phyloP scores from a whole-genome alignment of 208 protist genomes.

The Wallacemonas collosoma region DNA sequence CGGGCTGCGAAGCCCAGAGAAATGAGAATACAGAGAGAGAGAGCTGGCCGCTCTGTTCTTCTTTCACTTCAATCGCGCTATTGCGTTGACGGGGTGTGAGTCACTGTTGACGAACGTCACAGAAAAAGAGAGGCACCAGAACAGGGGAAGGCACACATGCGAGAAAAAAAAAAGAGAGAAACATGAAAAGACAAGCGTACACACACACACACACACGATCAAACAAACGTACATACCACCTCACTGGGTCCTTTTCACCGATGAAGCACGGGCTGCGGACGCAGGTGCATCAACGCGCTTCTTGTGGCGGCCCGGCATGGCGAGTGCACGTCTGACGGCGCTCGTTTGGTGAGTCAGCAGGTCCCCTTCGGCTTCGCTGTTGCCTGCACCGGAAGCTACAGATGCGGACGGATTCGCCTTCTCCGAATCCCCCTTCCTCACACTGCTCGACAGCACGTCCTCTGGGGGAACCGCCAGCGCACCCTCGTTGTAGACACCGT shows the following conservation, averaged over 20 bases:
- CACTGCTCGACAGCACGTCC: not conserved
- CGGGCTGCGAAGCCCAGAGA: no score
- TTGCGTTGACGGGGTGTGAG: no score
- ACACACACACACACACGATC: not conserved
- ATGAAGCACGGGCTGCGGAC: not conserved
- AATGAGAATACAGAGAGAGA: no score
- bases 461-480: conserved; percentile 15
- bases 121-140: no score
- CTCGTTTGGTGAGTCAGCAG: conserved; percentile 1
- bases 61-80: no score
- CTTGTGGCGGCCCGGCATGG: not conserved
- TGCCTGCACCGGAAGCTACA: not conserved
- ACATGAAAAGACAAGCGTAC: not conserved
- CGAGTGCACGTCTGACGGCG: conserved; percentile 14
- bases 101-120: no score
- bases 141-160: no score
- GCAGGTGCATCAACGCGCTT: not conserved
- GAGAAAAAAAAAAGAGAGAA: no score
- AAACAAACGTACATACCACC: not conserved
- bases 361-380: not conserved
- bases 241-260: not conserved
- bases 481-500: conserved; percentile 34
- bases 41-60: no score
- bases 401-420: no score
- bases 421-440: not conserved